A percentile compares a stretch with the other conserved stretches of the same genome.
phyloP scores from a whole-genome alignment of 2,329 filamentous ascomycete species.

The Anisogramma anomala region DNA sequence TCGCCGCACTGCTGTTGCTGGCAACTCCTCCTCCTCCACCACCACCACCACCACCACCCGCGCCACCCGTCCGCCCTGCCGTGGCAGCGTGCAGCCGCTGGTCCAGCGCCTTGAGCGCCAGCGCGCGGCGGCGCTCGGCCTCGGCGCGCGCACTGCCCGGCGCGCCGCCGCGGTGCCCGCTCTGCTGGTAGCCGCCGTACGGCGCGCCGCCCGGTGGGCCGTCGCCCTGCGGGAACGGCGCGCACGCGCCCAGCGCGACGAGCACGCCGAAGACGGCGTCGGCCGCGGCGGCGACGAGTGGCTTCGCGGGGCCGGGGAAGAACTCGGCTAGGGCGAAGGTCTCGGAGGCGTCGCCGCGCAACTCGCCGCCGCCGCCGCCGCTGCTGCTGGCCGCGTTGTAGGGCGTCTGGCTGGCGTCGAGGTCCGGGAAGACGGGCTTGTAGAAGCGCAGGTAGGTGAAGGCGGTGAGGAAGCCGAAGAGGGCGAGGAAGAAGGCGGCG shows the following conservation, averaged over 20 bases:
- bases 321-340: constrained; percentile 94
- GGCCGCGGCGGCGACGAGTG: constrained; percentile 61
- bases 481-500: constrained; percentile 66
- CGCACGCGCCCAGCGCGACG: constrained; percentile 66
- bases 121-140: constrained; percentile 75
- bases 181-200: constrained; percentile 26
- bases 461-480: constrained; percentile 72
- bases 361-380: constrained; percentile 28
- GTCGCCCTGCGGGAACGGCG: constrained; percentile 73
- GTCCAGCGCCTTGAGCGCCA: constrained; percentile 85
- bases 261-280: constrained; percentile 64
- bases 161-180: constrained; percentile 42
- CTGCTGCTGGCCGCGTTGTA: neutral
- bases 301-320: constrained; percentile 77
- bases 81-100: constrained; percentile 83
- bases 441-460: constrained; percentile 97
- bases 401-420: constrained; percentile 48
- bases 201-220: constrained; percentile 60
- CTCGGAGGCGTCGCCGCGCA: constrained; percentile 87
- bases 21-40: neutral
- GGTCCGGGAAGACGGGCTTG: constrained; percentile 61
- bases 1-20: neutral
- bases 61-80: constrained; percentile 19
- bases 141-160: constrained; percentile 71
- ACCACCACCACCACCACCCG: neutral